Evolutionary conservation across 2,329 filamentous ascomycete genomes (phyloP).

Genomic region (Rachicladosporium sp.): DNA sequence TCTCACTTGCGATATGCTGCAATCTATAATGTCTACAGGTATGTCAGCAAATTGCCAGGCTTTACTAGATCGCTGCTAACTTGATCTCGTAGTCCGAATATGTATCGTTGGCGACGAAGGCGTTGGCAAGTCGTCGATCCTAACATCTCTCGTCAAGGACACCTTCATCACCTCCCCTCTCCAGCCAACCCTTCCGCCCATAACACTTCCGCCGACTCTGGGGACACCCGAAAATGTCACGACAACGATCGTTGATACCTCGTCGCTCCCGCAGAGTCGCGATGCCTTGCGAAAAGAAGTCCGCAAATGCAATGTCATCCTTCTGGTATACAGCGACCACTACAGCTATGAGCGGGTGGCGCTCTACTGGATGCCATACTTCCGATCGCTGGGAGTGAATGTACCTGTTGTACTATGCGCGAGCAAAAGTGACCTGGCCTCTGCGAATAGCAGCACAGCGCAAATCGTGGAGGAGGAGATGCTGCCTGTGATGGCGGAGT

Average conservation of each 20-base stretch:
- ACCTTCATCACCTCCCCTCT: slow-evolving; percentile 94
- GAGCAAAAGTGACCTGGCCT: slow-evolving; percentile 84
- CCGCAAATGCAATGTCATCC: slow-evolving; percentile 89
- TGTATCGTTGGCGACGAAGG: slow-evolving; percentile 95
- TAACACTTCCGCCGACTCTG: slow-evolving; percentile 85
- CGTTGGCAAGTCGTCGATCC: slow-evolving; percentile 73
- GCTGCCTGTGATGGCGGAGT: slow-evolving; percentile 95
- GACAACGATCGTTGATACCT: slow-evolving; percentile 95
- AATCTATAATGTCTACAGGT: no score
- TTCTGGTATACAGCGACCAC: slow-evolving; percentile 94
- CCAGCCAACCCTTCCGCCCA: slow-evolving; percentile 83
- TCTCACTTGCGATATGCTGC: no score
- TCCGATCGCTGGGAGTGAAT: slow-evolving; percentile 91
- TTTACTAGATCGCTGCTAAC: no score
- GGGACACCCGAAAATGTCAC: slow-evolving; percentile 94
- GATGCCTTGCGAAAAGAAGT: slow-evolving; percentile 86
- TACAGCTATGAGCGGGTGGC: slow-evolving; percentile 98
- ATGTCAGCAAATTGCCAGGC: no score
- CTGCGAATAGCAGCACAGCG: slow-evolving; percentile 53
- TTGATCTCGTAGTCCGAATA: slow-evolving; percentile 54
- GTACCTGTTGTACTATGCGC: slow-evolving; percentile 93
- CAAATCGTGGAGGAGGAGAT: slow-evolving; percentile 94
- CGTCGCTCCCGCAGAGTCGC: slow-evolving; percentile 84
- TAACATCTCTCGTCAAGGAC: slow-evolving; percentile 77
- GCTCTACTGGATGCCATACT: slow-evolving; percentile 97